Base-by-base conservation (phyloP, 495 filamentous ascomycete species). In the Cercophora newfieldiana region DNA sequence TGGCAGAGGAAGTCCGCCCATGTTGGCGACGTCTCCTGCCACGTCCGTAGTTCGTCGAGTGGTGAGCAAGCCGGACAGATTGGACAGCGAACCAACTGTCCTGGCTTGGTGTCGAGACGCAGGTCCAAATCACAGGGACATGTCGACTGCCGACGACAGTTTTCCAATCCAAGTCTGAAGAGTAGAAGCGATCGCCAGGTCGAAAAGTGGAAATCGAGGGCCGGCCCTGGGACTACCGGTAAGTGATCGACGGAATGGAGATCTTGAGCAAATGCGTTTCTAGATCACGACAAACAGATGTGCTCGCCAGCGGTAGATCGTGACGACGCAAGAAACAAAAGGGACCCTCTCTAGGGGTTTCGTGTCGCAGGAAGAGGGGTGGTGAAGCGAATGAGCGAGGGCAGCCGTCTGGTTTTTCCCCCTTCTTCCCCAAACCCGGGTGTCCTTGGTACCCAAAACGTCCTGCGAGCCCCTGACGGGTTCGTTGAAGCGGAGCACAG, bases 1-100 rank as follows among this genome's bases (percentile, higher is more conserved):
- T 63, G 93, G 93, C 70, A 83, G 66, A 60, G 90, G 90, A 31
- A 88, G 90, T 37, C 87, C 79, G 61, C 81, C 68, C 90, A 92
- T 93, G 37, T 26, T 78, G 70, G 37, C 53, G 26, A 65, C 59
- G 16, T 68, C 33, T 53, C 69, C 44, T 14, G 28, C 50, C 49
- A 19, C 57, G 65, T 57, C 48, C 58, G 21, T 63, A 19, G 29
- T 16, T 22, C 28, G 24, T 49, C 24, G 21, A 48, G 18, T 57
- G 25, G 50, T 44, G 37, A 14, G 37, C 37, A 67, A 48, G 51
- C 47, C 48, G 50, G 29, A 48, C 37, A 44, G 37, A 44, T 44
- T 16, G 37, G 37, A 44, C 12, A 16, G 37, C 12, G 10, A 44
- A 16, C 37, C 10, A 44, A 14, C 37, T 44, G 37, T 44, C 37